phyloP scores from a whole-genome alignment of 2,329 filamentous ascomycete genomes.

The Ceratocystis cubensis region DNA sequence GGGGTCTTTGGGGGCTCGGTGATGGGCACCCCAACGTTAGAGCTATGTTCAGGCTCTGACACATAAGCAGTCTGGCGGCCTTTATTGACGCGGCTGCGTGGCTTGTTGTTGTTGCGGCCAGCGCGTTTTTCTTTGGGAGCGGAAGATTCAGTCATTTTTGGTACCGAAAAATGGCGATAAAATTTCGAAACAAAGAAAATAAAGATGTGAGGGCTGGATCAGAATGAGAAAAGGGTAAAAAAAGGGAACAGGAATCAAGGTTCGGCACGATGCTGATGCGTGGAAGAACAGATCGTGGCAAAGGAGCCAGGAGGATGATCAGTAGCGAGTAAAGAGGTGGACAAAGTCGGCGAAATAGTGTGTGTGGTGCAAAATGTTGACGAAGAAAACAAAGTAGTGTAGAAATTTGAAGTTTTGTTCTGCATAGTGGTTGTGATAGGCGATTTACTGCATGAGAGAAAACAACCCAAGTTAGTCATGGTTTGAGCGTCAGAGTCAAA shows the following conservation, averaged over 20 bases:
- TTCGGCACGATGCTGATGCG: conserved; percentile 14
- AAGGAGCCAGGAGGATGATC: conserved; percentile 16
- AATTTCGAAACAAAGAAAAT: neutral
- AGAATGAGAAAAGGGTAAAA: neutral
- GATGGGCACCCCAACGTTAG: conserved; percentile 9
- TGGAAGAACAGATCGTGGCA: neutral
- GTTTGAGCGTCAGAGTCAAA: conserved; percentile 1
- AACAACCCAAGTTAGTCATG: conserved; percentile 6
- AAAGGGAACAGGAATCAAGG: conserved; percentile 12
- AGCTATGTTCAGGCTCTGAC: conserved; percentile 42
- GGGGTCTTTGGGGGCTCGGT: conserved; percentile 35
- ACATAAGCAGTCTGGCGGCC: conserved; percentile 42
- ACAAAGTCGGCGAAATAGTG: conserved; percentile 4
- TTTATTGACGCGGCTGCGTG: conserved; percentile 23
- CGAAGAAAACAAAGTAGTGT: conserved; percentile 10
- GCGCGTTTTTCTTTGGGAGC: conserved; percentile 26
- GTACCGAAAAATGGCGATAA: neutral
- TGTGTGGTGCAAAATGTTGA: conserved; percentile 9
- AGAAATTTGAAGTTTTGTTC: conserved; percentile 16
- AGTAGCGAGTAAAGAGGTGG: conserved; percentile 10
- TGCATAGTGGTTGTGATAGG: conserved; percentile 17
- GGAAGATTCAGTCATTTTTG: neutral
- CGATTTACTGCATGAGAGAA: conserved; percentile 6
- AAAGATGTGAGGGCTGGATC: neutral
- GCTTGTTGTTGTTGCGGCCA: conserved; percentile 33